Conservation (phyloP, 2,329 filamentous ascomycete genomes). For the Colletotrichum siamense region DNA sequence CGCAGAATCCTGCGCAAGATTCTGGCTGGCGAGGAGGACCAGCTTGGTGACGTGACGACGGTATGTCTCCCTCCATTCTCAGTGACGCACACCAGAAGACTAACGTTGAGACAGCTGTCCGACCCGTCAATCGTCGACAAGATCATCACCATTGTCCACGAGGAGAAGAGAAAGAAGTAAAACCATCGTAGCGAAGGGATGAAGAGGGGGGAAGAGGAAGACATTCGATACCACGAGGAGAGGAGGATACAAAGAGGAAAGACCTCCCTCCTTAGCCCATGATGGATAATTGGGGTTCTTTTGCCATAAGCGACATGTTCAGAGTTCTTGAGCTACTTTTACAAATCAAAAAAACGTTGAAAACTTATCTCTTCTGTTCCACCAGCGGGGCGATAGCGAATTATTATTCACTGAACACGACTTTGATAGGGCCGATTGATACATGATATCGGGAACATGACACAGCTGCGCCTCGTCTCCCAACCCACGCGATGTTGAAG, state of each 20-base stretch:
- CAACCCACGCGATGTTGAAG: neutral
- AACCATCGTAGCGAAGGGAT: neutral
- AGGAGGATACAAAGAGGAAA: neutral
- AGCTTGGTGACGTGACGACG: constrained; percentile 90
- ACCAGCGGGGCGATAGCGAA: neutral
- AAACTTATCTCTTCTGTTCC: neutral
- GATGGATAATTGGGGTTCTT: neutral
- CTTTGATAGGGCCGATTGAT: neutral
- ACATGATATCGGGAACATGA: neutral
- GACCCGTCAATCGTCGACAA: constrained; percentile 88
- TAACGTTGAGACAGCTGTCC: constrained; percentile 67
- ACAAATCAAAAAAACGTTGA: neutral
- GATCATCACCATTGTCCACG: constrained; percentile 85
- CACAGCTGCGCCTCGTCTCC: neutral
- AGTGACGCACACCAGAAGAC: neutral
- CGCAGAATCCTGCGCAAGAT: constrained; percentile 96
- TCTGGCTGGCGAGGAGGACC: constrained; percentile 94
- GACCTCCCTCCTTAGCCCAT: neutral
- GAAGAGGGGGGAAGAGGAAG: neutral
- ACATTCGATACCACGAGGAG: constrained; percentile 13
- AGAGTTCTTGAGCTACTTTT: neutral
- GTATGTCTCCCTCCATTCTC: constrained; percentile 56
- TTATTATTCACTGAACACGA: neutral
- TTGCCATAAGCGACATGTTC: constrained; percentile 1
- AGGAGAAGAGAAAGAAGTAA: constrained; percentile 60